Base-by-base conservation (phyloP, 139 green algal species). In the Desmodesmus armatus region DNA sequence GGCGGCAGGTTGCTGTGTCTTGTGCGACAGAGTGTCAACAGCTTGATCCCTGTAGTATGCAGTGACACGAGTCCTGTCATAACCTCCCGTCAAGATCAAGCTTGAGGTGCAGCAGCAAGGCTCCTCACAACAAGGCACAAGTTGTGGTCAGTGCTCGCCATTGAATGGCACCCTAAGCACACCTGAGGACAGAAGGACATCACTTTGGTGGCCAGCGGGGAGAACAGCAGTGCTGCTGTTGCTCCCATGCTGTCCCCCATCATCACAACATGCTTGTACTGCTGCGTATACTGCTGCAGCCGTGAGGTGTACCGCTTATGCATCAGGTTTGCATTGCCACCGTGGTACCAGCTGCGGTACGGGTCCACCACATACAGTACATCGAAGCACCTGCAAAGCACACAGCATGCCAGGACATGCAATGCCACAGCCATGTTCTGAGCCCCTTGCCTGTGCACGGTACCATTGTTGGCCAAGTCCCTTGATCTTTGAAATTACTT, bases 211-310 rank as follows among this genome's bases (percentile, higher is more conserved):
- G 97, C 97, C 53, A 96, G 82, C 5, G 83, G 69, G 9, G 89
- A 84, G 88, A 98, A 98, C 47, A 98, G 78, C 74, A 99, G 91
- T 27, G 93, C 87, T 0, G 89, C 97, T 2, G 92, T 95, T 23
- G 94, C 97, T 2, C 97, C 97, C 97, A 99, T 99, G 47, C 86
- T 95, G 90, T 99, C 97, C 0, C 97, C 97, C 33, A 99, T 85
- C 85, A 98, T 91, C 47, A 99, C 35, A 40, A 98, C 92, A 2
- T 88, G 82, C 35, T 80, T 51, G 87, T 98, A 98, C 2, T 60
- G 76, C 27, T 43, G 58, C 13, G 86, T 87, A 29, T 89, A 88
- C n/a, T 63, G 37, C 44, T 25, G 13, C 83, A 96, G 78, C 0
- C 83, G 78, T 3, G 66, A 47, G 13, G 44, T 47, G 66, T 92